Conservation (phyloP, 2,329 filamentous ascomycete species). For the Ascocoryne sarcoides region DNA sequence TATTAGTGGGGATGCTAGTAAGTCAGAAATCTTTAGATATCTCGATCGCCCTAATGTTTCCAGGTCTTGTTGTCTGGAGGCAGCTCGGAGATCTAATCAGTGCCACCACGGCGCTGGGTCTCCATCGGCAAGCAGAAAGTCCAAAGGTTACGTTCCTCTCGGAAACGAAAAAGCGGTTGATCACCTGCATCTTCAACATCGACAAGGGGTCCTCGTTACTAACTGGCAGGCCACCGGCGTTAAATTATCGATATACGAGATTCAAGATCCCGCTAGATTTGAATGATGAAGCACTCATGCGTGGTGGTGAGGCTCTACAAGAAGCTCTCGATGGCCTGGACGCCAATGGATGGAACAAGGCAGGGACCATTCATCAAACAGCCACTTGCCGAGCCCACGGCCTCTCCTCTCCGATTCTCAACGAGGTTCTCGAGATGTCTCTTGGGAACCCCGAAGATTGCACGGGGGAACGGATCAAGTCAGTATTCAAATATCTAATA, state of each 20-base stretch:
- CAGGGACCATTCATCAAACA: conserved; percentile 34
- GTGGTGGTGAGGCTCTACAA: conserved; percentile 33
- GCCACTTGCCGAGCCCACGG: conserved; percentile 40
- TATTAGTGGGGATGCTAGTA: conserved; percentile 34
- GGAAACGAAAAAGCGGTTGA: conserved; percentile 31
- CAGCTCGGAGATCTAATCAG: conserved; percentile 32
- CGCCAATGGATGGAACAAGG: conserved; percentile 42
- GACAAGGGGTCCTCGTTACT: conserved; percentile 46
- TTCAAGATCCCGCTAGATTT: conserved; percentile 47
- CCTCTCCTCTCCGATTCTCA: conserved; percentile 41
- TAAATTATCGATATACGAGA: conserved; percentile 44
- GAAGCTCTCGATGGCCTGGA: conserved; percentile 35
- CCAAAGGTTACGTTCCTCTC: conserved; percentile 25
- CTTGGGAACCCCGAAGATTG: conserved; percentile 19
- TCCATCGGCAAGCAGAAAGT: conserved; percentile 21
- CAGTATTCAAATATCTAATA: conserved; percentile 1
- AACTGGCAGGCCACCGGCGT: conserved; percentile 44
- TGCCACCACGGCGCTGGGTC: conserved; percentile 21
- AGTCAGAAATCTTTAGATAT: too few species aligned
- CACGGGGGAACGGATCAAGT: conserved; percentile 19
- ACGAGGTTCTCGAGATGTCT: conserved; percentile 51
- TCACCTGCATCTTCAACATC: conserved; percentile 32
- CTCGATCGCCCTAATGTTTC: too few species aligned
- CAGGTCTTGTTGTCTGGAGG: conserved; percentile 33
- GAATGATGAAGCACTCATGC: conserved; percentile 39